These are phyloP conservation scores for Lentinula detonsa DNA, from an alignment of 768 basidiomycete species.

Conservation along the genomic window DNA sequence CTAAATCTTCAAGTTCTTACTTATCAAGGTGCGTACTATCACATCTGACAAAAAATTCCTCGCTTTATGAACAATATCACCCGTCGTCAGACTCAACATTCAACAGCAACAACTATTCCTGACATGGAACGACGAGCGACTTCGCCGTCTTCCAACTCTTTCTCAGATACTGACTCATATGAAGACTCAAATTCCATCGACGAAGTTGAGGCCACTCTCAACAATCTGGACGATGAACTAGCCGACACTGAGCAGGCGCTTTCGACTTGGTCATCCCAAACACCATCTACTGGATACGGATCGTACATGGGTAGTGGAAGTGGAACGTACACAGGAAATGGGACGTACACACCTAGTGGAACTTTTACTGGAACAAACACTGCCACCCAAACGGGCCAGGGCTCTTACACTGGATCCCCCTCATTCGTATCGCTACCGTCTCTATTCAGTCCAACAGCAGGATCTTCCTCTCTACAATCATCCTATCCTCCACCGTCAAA, in stretches of 20 bases:
- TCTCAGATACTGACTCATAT: conserved; percentile 53
- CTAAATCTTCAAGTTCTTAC: not conserved
- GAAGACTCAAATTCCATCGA: conserved; percentile 47
- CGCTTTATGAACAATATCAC: not conserved
- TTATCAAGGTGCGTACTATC: not conserved
- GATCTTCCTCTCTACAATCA: conserved; percentile 1
- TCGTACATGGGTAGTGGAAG: not conserved
- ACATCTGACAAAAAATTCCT: not conserved
- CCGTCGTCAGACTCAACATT: not conserved
- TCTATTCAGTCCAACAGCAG: conserved; percentile 26
- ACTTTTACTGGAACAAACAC: conserved; percentile 19
- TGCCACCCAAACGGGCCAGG: conserved; percentile 15
- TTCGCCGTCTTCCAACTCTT: conserved; percentile 22
- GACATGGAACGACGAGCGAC: conserved; percentile 1
- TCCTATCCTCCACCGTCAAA: conserved; percentile 19
- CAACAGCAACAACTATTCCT: not conserved
- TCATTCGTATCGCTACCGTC: conserved; percentile 41
- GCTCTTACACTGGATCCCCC: conserved; percentile 40
- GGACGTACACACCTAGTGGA: conserved; percentile 9
- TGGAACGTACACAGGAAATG: not conserved
- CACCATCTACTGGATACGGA: not conserved
- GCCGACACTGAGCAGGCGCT: conserved; percentile 61
- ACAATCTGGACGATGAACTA: conserved; percentile 60
- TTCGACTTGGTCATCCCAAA: conserved; percentile 49
- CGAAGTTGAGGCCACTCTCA: conserved; percentile 66